These are phyloP conservation scores for Mollisiaceae sp. DNA, from an alignment of 2,329 filamentous ascomycete genomes.

Conservation along the genomic window DNA sequence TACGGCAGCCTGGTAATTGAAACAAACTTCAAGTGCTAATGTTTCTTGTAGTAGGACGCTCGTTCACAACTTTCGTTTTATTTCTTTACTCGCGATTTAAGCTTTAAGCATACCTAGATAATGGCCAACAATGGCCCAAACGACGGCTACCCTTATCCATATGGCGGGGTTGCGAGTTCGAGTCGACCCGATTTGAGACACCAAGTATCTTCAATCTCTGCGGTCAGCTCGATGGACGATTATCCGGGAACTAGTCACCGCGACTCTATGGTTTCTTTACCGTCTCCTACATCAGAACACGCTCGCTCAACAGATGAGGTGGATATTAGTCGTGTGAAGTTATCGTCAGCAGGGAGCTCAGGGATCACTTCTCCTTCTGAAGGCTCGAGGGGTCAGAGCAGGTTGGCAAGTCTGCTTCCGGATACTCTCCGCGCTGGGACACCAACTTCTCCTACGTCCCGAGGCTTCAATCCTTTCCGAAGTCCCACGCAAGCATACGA, in stretches of 20 bases:
- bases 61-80: slow-evolving; percentile 9
- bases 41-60: slow-evolving; percentile 11
- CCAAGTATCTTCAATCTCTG: slow-evolving; percentile 29
- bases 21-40: slow-evolving; percentile 5
- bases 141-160: slow-evolving; percentile 32
- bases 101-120: slow-evolving; percentile 10
- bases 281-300: slow-evolving; percentile 24
- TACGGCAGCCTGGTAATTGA: not conserved
- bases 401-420: slow-evolving; percentile 25
- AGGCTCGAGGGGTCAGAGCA: slow-evolving; percentile 18
- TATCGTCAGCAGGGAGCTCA: slow-evolving; percentile 26
- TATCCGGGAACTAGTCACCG: slow-evolving; percentile 23
- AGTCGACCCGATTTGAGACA: slow-evolving; percentile 26
- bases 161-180: slow-evolving; percentile 17
- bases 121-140: slow-evolving; percentile 34
- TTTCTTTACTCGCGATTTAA: not conserved
- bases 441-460: slow-evolving; percentile 28
- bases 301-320: slow-evolving; percentile 31
- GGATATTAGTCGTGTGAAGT: slow-evolving; percentile 37
- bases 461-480: slow-evolving; percentile 33
- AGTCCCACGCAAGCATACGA: slow-evolving; percentile 29
- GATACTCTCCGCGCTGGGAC: slow-evolving; percentile 32
- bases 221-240: slow-evolving; percentile 28
- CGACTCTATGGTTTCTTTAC: slow-evolving; percentile 32
- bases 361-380: slow-evolving; percentile 21